A percentile compares a stretch with the other conserved stretches of the same genome.
Evolutionary conservation across 257 asterid species (phyloP).

Genomic region (Orobanche coerulescens): DNA sequence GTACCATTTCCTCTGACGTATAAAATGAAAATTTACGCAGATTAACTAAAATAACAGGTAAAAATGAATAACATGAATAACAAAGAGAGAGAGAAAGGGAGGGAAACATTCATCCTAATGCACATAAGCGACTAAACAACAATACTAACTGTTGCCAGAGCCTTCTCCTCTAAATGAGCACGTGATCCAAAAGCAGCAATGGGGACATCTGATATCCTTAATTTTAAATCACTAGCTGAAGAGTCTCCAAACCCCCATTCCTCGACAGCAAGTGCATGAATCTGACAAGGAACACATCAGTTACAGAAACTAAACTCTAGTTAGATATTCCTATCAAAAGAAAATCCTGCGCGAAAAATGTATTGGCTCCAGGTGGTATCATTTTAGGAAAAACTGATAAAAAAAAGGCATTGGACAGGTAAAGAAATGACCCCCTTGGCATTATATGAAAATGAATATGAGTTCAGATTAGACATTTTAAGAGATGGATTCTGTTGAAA

Average conservation of each 20-base stretch:
- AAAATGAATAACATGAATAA: background rate
- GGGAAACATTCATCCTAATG: conserved; percentile 6
- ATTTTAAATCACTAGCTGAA: conserved; percentile 38
- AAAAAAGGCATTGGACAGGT: background rate
- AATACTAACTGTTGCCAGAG: conserved; percentile 84
- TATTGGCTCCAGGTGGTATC: background rate
- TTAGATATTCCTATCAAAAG: background rate
- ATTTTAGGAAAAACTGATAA: background rate
- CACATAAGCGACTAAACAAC: conserved; percentile 21
- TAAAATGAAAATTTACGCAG: conserved; percentile 18
- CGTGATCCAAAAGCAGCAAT: conserved; percentile 96
- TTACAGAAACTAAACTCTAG: conserved; percentile 12
- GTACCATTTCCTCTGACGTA: conserved; percentile 90
- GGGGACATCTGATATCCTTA: conserved; percentile 63
- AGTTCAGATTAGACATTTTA: background rate
- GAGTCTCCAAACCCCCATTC: conserved; percentile 45
- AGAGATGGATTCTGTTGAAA: conserved; percentile 4
- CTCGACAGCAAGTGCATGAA: conserved; percentile 65
- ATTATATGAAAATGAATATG: background rate
- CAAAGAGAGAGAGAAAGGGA: background rate
- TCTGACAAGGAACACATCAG: conserved; percentile 55
- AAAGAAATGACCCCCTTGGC: background rate
- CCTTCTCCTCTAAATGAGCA: conserved; percentile 98
- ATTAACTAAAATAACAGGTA: conserved; percentile 2
- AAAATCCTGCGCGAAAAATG: conserved; percentile 4